Evolutionary conservation across 257 asterid genomes (phyloP), one percentile per base, ranked within the genome.

Genomic region (Primulina tabacum): DNA sequence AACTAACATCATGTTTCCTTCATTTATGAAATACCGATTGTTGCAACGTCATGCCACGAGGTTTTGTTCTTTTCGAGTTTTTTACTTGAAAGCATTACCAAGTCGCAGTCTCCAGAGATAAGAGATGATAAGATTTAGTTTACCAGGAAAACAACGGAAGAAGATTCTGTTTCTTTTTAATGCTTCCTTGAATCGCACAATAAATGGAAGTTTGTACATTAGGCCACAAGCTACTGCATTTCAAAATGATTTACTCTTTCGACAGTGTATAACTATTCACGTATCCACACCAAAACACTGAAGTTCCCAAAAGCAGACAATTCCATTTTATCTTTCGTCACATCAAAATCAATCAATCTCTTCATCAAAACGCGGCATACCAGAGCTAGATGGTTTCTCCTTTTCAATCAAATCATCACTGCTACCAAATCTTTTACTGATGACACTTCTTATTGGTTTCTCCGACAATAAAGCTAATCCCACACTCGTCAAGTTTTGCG

Each of bases 391-490:
- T 17, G 84, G 64, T 64, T 75, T 81, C 83, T 81, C 86, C 62
- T 68, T 70, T 17, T 84, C 86, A 24, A 66, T 69, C 78, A 64
- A 62, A 33, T 77, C 79, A 65, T 64, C 75, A 43, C 65, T 67
- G 58, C 75, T 67, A 24, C 17, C 63, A 47, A 60, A 65, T 56
- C 71, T 33, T 21, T 71, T 62, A 14, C 43, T 80, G 67, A 69
- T 29, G 47, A 81, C 73, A 33, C 60, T 71, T 30, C 37, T 60
- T 4, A 55, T 10, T 2, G 84, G 65, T 67, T 64, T 83, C 64
- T 80, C 90, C 0, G 89, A 72, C 34, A 86, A 38, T n/a, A 80
- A 71, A 32, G 72, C 76, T 69, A 87, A 57, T 50, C 88, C 85
- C 79, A 82, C 77, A 4, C 77, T 67, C 18, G 88, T 66, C 65